Conservation (phyloP, 2,329 filamentous ascomycete genomes). For the Talaromyces sp. region DNA sequence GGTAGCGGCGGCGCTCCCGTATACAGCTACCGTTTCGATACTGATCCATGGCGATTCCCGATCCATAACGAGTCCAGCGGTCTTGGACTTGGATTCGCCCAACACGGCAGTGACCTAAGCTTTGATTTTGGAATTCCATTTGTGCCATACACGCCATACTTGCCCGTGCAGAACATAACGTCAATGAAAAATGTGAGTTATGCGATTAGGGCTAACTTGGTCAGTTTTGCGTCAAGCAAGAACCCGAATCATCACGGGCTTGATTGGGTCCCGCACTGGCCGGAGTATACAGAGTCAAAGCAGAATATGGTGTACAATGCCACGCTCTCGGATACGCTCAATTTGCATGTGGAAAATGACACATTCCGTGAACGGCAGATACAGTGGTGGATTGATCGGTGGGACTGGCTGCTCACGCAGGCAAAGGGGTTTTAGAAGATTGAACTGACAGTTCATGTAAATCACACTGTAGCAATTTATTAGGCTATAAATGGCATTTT, state of each 20-base stretch:
- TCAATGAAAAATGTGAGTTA: slow-evolving; percentile 1
- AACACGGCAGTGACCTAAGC: not conserved
- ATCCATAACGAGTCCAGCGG: not conserved
- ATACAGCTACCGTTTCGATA: not conserved
- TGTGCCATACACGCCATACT: not conserved
- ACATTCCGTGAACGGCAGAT: not conserved
- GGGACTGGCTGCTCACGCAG: slow-evolving; percentile 1
- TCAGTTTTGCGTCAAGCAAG: not conserved
- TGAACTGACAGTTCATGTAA: not conserved
- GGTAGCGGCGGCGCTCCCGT: not conserved
- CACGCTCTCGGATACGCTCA: not conserved
- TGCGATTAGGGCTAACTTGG: not conserved
- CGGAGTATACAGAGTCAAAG: not conserved
- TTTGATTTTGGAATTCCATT: not conserved
- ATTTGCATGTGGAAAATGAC: not conserved
- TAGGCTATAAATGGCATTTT: too few species aligned
- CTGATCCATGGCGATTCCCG: not conserved
- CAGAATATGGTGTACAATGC: slow-evolving; percentile 1
- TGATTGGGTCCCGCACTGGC: not conserved
- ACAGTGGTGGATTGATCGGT: not conserved
- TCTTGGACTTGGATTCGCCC: not conserved
- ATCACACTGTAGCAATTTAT: not conserved
- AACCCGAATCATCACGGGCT: not conserved
- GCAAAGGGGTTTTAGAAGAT: not conserved
- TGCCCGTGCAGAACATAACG: not conserved